Evolutionary conservation across 1,284 basidiomycete species (phyloP), one percentile per base, ranked within the genome.

Genomic region (Ceratobasidium sp.): DNA sequence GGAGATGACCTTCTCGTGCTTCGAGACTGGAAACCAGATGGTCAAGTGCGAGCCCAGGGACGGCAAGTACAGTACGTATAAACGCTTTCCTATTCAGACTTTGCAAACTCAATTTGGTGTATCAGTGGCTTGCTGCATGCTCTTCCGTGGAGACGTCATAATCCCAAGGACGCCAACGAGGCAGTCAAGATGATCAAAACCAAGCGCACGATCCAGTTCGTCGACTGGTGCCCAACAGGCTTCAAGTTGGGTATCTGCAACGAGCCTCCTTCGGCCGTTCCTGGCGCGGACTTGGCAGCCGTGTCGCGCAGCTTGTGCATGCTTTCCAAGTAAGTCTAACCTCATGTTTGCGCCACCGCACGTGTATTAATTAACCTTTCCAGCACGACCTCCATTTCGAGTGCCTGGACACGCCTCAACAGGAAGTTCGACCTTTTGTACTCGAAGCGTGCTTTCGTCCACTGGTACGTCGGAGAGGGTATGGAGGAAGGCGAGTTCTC

Each of bases 401-500:
- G 89, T 71, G 96, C 96, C 7, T 98, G 96, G 96, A 88, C 87
- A 75, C 79, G 83, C 64, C 80, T 87, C 65, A 96, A 99, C 84
- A 92, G 97, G 87, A 99, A 99, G 83, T 99, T 99, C 80, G 96
- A 99, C 80, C 86, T 99, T 75, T 88, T 99, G 42, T 93, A 93
- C 82, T 95, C 91, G 73, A 96, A 92, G 82, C 91, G 91, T 80
- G 94, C 90, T 70, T 96, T 96, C 78, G 93, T 92, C 54, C 90
- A 95, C 83, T 92, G 93, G 93, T 96, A 96, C 76, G 93, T 94
- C 73, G 95, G 95, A 75, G 95, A 97, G 81, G 96, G 96, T 82
- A 98, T 98, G 96, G 96, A 98, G 80, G 96, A 98, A 83, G 95
- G 96, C 78, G 96, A 98, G 82, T 96, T 98, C 83, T 94, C 93